Conservation (phyloP, 805 yeast species). For the Wickerhamiella shivajii region DNA sequence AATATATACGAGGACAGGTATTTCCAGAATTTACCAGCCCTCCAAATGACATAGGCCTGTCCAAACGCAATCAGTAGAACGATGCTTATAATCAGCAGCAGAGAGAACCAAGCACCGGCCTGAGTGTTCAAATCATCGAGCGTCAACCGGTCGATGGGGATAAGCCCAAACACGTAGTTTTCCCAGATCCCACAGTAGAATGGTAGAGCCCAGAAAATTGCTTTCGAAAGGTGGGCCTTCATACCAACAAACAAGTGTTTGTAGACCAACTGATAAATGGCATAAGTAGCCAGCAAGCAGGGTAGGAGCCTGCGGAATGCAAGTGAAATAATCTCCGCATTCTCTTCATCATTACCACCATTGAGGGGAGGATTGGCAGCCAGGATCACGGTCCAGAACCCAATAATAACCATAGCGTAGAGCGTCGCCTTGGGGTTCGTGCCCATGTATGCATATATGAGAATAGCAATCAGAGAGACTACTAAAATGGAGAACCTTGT, state of each 20-base stretch:
- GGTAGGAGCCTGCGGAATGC: constrained; percentile 70
- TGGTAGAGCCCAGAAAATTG: constrained; percentile 57
- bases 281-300: constrained; percentile 50
- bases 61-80: constrained; percentile 43
- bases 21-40: constrained; percentile 38
- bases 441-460: constrained; percentile 28
- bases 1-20: constrained; percentile 42
- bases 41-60: constrained; percentile 74
- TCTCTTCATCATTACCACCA: constrained; percentile 35
- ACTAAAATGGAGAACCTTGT: constrained; percentile 43
- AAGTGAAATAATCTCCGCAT: constrained; percentile 49
- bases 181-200: constrained; percentile 78
- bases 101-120: constrained; percentile 63
- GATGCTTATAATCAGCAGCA: constrained; percentile 33
- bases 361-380: constrained; percentile 60
- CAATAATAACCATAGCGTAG: constrained; percentile 48
- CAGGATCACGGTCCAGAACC: constrained; percentile 71
- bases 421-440: constrained; percentile 42
- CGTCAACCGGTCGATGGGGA: constrained; percentile 79
- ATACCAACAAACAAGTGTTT: constrained; percentile 12
- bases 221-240: constrained; percentile 24
- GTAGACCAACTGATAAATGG: constrained; percentile 46
- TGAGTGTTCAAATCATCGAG: constrained; percentile 53
- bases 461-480: constrained; percentile 47
- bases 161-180: constrained; percentile 73